A percentile compares a stretch with the other conserved stretches of the same genome.
These are phyloP conservation scores for Trichaptum fuscoviolaceum DNA, from an alignment of 768 basidiomycete genomes.

Conservation along the genomic window DNA sequence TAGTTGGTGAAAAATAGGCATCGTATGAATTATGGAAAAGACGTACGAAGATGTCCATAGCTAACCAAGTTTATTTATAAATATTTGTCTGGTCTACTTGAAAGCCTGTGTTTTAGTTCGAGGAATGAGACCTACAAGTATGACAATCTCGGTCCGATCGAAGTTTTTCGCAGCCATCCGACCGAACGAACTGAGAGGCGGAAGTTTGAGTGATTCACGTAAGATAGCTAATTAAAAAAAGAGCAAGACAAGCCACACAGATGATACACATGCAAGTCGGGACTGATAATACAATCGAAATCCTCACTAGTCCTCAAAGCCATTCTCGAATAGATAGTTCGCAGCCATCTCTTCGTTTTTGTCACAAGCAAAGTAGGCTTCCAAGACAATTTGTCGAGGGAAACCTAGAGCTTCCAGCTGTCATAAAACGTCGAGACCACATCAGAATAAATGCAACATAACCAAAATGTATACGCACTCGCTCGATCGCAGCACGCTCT, in stretches of 20 bases:
- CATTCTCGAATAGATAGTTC: conserved; percentile 81
- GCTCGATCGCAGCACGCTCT: conserved; percentile 82
- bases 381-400: conserved; percentile 67
- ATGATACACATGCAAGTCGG: not conserved
- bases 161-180: not conserved
- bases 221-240: not conserved
- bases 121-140: not conserved
- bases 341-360: conserved; percentile 97
- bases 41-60: not conserved
- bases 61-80: not conserved
- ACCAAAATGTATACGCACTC: conserved; percentile 48
- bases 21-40: no score
- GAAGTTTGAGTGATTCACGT: no score
- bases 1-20: no score
- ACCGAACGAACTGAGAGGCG: not conserved
- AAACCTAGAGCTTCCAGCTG: conserved; percentile 90
- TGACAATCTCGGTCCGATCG: not conserved
- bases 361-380: conserved; percentile 93
- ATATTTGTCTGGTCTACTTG: not conserved
- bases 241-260: not conserved
- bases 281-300: not conserved
- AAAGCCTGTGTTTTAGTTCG: not conserved
- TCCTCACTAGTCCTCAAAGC: conserved; percentile 43
- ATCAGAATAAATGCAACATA: conserved; percentile 6
- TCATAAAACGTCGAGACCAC: conserved; percentile 6